These are phyloP conservation scores for Corynascus novoguineensis DNA, from an alignment of 495 filamentous ascomycete species.

Conservation along the genomic window DNA sequence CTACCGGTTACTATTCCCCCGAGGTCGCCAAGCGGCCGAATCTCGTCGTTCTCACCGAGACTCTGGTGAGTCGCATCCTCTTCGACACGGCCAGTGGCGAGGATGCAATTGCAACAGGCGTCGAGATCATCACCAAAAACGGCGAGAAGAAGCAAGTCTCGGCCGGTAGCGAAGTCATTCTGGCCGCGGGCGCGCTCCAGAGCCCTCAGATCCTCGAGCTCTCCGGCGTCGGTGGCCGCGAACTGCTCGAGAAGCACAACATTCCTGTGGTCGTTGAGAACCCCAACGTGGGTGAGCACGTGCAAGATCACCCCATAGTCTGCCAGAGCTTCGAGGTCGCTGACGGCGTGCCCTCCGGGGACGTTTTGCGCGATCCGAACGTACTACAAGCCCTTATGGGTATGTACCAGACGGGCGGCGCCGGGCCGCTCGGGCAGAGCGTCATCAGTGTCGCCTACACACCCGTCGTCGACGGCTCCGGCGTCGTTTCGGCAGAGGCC, in stretches of 20 bases:
- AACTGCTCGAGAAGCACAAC: slow-evolving; percentile 56
- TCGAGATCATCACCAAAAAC: slow-evolving; percentile 29
- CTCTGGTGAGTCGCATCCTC: slow-evolving; percentile 42
- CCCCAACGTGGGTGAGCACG: slow-evolving; percentile 68
- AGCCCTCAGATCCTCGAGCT: slow-evolving; percentile 60
- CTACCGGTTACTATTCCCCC: slow-evolving; percentile 33
- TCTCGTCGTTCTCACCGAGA: slow-evolving; percentile 42
- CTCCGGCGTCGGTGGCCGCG: slow-evolving; percentile 66
- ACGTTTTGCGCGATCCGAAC: slow-evolving; percentile 39
- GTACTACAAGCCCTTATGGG: slow-evolving; percentile 33
- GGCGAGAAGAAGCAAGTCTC: slow-evolving; percentile 21
- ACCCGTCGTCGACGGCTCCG: slow-evolving; percentile 36
- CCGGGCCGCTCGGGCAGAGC: slow-evolving; percentile 36
- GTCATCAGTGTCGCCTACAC: slow-evolving; percentile 40
- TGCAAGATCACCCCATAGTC: slow-evolving; percentile 46
- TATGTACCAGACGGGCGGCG: slow-evolving; percentile 30
- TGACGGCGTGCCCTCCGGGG: slow-evolving; percentile 37
- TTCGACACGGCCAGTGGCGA: slow-evolving; percentile 14
- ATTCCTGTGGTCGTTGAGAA: slow-evolving; percentile 69
- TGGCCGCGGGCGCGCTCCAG: slow-evolving; percentile 55
- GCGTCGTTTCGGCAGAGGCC: slow-evolving; percentile 25
- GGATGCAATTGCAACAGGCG: slow-evolving; percentile 31
- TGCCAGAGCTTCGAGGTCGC: slow-evolving; percentile 39
- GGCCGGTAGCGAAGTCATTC: slow-evolving; percentile 48
- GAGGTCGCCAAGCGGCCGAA: slow-evolving; percentile 38